Percentiles rank a stretch among this genome's conserved stretches.
Conservation (phyloP, 495 filamentous ascomycete species). For the Neurospora tetrasperma region DNA sequence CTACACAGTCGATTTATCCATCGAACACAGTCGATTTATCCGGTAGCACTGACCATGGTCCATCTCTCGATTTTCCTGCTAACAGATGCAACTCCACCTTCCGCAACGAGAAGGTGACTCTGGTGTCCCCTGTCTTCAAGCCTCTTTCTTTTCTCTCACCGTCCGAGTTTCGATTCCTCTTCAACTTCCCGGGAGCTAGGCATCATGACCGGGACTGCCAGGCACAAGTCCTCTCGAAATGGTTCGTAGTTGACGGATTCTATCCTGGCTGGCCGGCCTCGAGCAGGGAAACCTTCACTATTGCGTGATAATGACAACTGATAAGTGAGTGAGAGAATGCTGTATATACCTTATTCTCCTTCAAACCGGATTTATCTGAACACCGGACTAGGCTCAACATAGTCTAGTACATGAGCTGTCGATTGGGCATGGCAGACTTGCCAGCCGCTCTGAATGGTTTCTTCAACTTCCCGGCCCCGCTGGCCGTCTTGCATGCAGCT, state of each 20-base stretch:
- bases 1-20: no score
- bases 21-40: no score
- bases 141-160: background rate
- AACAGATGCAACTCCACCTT: constrained; percentile 1
- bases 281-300: background rate
- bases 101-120: constrained; percentile 6
- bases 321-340: no score
- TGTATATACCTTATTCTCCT: no score
- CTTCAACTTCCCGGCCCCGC: no score
- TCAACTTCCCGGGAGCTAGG: background rate
- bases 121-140: background rate
- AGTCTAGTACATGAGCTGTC: no score
- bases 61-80: background rate
- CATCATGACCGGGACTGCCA: background rate
- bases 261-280: background rate
- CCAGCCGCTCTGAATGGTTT: no score
- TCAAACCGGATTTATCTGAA: no score
- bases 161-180: background rate
- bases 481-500: no score
- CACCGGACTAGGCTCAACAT: no score
- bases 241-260: background rate
- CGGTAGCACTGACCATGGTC: background rate
- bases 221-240: background rate
- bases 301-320: background rate
- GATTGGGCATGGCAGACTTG: no score